These are phyloP conservation scores for Candida yuanshanica DNA, from an alignment of 805 yeast genomes.

Conservation along the genomic window DNA sequence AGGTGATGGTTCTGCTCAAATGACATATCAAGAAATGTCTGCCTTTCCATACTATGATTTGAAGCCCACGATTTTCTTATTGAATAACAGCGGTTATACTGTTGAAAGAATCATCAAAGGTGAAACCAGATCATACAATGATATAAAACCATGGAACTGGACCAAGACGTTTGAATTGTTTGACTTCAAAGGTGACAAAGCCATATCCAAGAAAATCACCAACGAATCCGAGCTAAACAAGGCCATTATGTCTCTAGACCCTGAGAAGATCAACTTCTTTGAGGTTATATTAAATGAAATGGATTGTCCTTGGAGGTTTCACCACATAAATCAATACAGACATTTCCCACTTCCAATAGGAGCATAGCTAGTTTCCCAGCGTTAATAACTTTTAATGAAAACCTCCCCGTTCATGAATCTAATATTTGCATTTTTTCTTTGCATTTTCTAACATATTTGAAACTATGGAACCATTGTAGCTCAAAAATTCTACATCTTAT, in stretches of 20 bases:
- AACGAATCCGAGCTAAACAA: slow-evolving; percentile 31
- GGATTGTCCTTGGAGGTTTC: slow-evolving; percentile 64
- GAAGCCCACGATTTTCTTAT: slow-evolving; percentile 63
- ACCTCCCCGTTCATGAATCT: too few relatives aligned
- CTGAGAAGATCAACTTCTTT: slow-evolving; percentile 38
- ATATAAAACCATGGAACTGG: slow-evolving; percentile 87
- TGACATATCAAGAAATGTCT: slow-evolving; percentile 84
- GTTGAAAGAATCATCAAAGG: slow-evolving; percentile 87
- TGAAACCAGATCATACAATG: slow-evolving; percentile 70
- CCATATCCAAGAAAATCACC: slow-evolving; percentile 27
- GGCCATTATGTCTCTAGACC: slow-evolving; percentile 27
- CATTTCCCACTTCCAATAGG: slow-evolving; percentile 15
- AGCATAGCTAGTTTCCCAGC: background rate
- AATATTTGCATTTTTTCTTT: too few relatives aligned
- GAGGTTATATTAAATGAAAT: slow-evolving; percentile 54
- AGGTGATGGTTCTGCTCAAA: slow-evolving; percentile 94
- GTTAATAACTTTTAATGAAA: too few relatives aligned
- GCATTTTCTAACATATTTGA: too few relatives aligned
- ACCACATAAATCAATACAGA: slow-evolving; percentile 33
- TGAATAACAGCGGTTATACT: slow-evolving; percentile 86
- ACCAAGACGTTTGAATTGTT: slow-evolving; percentile 58
- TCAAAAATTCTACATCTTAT: too few relatives aligned
- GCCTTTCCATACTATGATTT: slow-evolving; percentile 54
- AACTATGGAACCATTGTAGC: too few relatives aligned
- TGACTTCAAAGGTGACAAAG: slow-evolving; percentile 31